Conservation (phyloP, 2,329 filamentous ascomycete genomes). For the Scedosporium apiospermum region DNA sequence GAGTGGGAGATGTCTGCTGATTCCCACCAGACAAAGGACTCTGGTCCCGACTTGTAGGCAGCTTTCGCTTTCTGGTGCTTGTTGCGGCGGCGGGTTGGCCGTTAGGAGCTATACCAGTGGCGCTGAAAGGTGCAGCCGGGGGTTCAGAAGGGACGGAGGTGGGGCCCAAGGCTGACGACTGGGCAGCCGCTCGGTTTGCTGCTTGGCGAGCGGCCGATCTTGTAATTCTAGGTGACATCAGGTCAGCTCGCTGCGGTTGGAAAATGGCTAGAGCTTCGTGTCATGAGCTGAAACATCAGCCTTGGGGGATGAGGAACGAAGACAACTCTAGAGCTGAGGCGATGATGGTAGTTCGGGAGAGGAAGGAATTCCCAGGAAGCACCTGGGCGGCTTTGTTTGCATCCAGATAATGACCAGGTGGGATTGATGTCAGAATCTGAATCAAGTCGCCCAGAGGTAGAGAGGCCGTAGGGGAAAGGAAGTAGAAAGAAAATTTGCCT, state of each 20-base stretch:
- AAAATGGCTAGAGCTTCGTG: not conserved
- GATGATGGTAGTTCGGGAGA: not conserved
- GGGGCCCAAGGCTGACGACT: conserved; percentile 24
- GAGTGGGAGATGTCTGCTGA: conserved; percentile 17
- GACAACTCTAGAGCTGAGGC: not conserved
- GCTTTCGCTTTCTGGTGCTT: conserved; percentile 68
- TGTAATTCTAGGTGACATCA: conserved; percentile 96
- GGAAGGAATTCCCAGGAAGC: not conserved
- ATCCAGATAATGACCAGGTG: not conserved
- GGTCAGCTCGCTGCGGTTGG: conserved; percentile 19
- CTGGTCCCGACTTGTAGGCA: conserved; percentile 38
- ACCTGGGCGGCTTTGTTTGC: not conserved
- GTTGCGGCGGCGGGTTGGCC: conserved; percentile 31
- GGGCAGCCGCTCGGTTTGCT: conserved; percentile 49
- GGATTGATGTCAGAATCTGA: not conserved
- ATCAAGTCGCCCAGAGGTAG: not conserved
- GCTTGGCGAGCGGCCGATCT: conserved; percentile 89
- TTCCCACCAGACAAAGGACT: conserved; percentile 25
- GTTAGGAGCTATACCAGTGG: conserved; percentile 24
- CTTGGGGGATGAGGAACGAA: not conserved
- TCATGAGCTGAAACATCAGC: not conserved
- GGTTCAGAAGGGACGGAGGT: conserved; percentile 26
- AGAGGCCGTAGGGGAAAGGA: not conserved
- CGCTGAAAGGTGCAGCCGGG: conserved; percentile 28
- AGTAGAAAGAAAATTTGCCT: not conserved